Conservation (phyloP, 2,329 filamentous ascomycete genomes). For the Rosellinia necatrix region DNA sequence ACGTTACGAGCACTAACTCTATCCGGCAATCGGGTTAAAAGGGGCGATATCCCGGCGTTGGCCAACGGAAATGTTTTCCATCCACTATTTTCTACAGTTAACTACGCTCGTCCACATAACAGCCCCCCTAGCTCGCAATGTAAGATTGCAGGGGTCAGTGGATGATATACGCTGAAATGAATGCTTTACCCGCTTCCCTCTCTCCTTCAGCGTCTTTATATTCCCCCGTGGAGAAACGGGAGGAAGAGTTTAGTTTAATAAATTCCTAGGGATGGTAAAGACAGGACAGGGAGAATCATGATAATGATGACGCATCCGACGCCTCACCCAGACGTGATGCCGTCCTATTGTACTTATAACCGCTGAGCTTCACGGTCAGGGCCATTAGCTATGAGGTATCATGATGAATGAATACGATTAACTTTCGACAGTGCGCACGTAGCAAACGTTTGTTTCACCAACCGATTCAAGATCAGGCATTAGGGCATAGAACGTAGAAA, state of each 20-base stretch:
- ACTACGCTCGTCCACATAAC: background rate
- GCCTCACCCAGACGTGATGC: background rate
- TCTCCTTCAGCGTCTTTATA: background rate
- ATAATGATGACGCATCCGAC: slow-evolving; percentile 3
- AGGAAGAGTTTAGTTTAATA: background rate
- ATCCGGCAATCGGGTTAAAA: background rate
- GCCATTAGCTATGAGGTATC: background rate
- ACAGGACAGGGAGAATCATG: background rate
- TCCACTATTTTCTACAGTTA: background rate
- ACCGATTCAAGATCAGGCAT: too few species aligned
- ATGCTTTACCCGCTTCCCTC: background rate
- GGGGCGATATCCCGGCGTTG: slow-evolving; percentile 8
- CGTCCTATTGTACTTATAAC: slow-evolving; percentile 11
- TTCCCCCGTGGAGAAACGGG: background rate
- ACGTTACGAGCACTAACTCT: slow-evolving; percentile 6
- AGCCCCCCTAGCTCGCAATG: background rate
- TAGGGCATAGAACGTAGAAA: too few species aligned
- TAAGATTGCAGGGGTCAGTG: background rate
- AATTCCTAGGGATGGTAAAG: background rate
- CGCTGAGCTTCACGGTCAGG: background rate
- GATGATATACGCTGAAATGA: background rate
- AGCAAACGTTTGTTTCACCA: too few species aligned
- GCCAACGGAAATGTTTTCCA: background rate
- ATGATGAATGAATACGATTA: background rate
- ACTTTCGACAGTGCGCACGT: too few species aligned